A percentile compares a stretch with the other conserved stretches of the same genome.
phyloP scores from a whole-genome alignment of 176 grass and related monocot species.

The Dactylis glomerata region DNA sequence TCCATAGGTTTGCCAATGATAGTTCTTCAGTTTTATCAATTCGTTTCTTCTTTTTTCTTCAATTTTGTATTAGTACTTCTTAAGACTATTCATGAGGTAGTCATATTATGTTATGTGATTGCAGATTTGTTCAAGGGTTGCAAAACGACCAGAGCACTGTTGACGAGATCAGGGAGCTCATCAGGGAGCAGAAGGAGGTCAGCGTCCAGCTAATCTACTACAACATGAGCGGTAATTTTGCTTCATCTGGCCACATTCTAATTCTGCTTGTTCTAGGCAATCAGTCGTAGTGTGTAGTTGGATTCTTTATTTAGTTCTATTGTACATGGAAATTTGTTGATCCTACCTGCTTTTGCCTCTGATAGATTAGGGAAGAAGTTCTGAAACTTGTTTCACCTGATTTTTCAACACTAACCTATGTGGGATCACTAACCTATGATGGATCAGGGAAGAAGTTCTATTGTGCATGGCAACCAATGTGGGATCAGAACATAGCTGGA shows the following conservation, averaged over 20 bases:
- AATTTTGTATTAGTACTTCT: too few species aligned
- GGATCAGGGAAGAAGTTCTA: too few species aligned
- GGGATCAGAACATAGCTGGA: constrained; percentile 82
- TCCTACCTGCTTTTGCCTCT: constrained; percentile 13
- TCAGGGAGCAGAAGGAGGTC: constrained; percentile 83
- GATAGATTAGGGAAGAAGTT: constrained; percentile 85
- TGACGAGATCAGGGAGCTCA: constrained; percentile 77
- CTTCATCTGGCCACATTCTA: neutral
- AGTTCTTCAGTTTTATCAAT: too few species aligned
- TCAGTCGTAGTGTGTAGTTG: neutral
- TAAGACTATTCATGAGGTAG: too few species aligned
- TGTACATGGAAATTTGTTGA: neutral
- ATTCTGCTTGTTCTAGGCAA: neutral
- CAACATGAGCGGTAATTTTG: constrained; percentile 77
- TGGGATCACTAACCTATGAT: too few species aligned
- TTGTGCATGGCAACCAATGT: too few species aligned
- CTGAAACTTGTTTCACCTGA: constrained; percentile 98
- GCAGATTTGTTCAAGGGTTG: constrained; percentile 93
- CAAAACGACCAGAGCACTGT: constrained; percentile 90
- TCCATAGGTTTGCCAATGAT: too few species aligned
- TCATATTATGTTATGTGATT: too few species aligned
- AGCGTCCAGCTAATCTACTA: constrained; percentile 97
- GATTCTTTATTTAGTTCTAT: too few species aligned
- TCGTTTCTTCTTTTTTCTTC: too few species aligned
- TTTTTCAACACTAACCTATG: too few species aligned